Percentiles rank a stretch among this genome's conserved stretches.
Conservation (phyloP, 2,329 filamentous ascomycete genomes). For the Aspergillus ochraceus region DNA sequence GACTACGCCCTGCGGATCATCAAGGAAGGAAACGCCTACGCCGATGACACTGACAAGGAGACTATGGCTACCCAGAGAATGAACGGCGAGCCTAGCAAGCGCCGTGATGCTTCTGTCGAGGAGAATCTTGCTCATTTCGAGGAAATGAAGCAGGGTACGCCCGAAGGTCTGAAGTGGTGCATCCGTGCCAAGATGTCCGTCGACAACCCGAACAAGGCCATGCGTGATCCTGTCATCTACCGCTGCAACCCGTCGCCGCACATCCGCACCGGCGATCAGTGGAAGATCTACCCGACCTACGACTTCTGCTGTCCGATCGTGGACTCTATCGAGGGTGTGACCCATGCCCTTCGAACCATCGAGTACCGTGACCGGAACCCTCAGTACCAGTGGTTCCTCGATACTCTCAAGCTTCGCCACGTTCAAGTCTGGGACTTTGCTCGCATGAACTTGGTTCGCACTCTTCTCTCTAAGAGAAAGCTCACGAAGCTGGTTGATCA, state of each 20-base stretch:
- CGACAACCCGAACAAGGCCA: conserved; percentile 90
- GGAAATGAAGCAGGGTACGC: conserved; percentile 85
- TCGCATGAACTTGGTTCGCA: conserved; percentile 54
- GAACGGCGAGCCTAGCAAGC: conserved; percentile 77
- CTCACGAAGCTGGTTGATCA: conserved; percentile 52
- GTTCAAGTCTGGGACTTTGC: conserved; percentile 55
- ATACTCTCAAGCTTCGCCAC: conserved; percentile 46
- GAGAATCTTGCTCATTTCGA: conserved; percentile 85
- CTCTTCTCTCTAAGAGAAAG: conserved; percentile 53
- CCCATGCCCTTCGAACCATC: conserved; percentile 64
- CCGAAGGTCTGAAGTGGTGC: conserved; percentile 80
- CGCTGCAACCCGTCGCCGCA: conserved; percentile 74
- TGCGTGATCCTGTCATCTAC: conserved; percentile 97
- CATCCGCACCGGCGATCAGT: conserved; percentile 63
- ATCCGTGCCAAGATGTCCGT: conserved; percentile 92
- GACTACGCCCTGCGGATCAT: conserved; percentile 82
- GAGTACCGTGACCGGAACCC: conserved; percentile 57
- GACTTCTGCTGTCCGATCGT: conserved; percentile 66
- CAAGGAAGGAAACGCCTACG: conserved; percentile 83
- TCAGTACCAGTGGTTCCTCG: conserved; percentile 54
- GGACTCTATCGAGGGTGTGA: conserved; percentile 63
- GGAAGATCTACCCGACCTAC: conserved; percentile 69
- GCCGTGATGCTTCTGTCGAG: conserved; percentile 75
- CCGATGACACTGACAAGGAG: conserved; percentile 89
- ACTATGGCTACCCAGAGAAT: conserved; percentile 82